Evolutionary conservation across 345 rosid species (phyloP).

Genomic region (Excoecaria agallocha): DNA sequence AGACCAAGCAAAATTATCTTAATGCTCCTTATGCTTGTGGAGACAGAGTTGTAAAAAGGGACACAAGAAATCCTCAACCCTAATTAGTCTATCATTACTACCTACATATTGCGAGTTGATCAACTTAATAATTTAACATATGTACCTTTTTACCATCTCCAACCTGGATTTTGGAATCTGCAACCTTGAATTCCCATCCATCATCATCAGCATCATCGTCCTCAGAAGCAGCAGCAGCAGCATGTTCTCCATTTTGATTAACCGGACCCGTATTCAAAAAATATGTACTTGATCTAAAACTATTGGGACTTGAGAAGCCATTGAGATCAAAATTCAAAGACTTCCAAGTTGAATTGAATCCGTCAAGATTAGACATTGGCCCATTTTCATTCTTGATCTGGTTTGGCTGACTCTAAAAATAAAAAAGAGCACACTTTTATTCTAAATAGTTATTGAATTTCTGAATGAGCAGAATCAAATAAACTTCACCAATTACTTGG

Average conservation of each 20-base stretch:
- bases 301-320: slow-evolving; percentile 22
- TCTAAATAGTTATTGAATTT: neutral
- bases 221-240: neutral
- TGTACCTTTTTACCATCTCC: slow-evolving; percentile 4
- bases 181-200: slow-evolving; percentile 50
- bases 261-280: slow-evolving; percentile 16
- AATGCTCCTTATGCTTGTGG: neutral
- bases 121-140: neutral
- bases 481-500: neutral
- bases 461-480: neutral
- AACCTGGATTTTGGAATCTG: slow-evolving; percentile 21
- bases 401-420: slow-evolving; percentile 22
- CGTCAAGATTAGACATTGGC: slow-evolving; percentile 13
- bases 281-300: slow-evolving; percentile 20
- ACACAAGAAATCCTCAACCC: too few relatives aligned
- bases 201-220: slow-evolving; percentile 26
- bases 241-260: slow-evolving; percentile 15
- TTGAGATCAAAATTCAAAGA: slow-evolving; percentile 26
- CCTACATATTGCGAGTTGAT: neutral
- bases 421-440: slow-evolving; percentile 3
- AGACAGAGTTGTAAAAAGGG: too few relatives aligned
- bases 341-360: slow-evolving; percentile 36
- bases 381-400: slow-evolving; percentile 29
- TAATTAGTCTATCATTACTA: too few relatives aligned
- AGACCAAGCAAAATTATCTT: neutral